Evolutionary conservation across 768 basidiomycete species (phyloP).

Genomic region (Agrocybe praecox): DNA sequence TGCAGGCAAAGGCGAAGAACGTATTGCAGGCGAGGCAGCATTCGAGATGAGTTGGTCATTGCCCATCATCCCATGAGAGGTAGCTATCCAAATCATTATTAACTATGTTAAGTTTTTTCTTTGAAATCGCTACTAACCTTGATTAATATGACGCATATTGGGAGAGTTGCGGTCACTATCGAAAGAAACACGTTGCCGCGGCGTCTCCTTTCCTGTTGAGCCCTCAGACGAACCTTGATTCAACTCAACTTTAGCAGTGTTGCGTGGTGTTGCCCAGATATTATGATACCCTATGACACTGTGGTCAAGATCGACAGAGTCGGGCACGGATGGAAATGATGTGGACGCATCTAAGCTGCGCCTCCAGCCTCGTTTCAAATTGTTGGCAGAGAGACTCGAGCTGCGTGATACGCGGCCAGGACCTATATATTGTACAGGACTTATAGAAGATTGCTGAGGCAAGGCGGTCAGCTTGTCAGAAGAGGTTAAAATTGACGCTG

Average conservation of each 20-base stretch:
- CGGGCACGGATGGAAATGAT: constrained; percentile 44
- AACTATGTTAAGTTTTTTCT: no score
- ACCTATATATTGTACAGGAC: neutral
- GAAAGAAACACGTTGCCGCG: constrained; percentile 55
- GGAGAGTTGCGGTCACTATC: constrained; percentile 51
- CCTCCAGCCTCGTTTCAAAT: constrained; percentile 29
- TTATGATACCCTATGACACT: neutral
- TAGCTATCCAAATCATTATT: no score
- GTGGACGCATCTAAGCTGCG: constrained; percentile 44
- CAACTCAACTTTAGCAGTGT: constrained; percentile 8
- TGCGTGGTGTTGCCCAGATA: constrained; percentile 12
- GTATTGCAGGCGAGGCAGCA: constrained; percentile 34
- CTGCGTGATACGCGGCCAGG: neutral
- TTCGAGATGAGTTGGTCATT: neutral
- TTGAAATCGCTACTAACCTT: constrained; percentile 31
- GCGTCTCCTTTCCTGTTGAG: constrained; percentile 42
- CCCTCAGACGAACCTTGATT: constrained; percentile 8
- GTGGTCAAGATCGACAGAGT: constrained; percentile 23
- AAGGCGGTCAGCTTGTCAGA: constrained; percentile 12
- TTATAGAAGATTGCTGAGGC: neutral
- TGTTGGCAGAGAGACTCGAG: constrained; percentile 16
- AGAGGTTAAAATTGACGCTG: constrained; percentile 7
- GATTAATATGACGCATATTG: constrained; percentile 36
- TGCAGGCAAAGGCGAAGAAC: constrained; percentile 25
- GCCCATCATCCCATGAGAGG: no score